Base-by-base conservation (phyloP, 2,329 filamentous ascomycete species). In the Massarina eburnea region DNA sequence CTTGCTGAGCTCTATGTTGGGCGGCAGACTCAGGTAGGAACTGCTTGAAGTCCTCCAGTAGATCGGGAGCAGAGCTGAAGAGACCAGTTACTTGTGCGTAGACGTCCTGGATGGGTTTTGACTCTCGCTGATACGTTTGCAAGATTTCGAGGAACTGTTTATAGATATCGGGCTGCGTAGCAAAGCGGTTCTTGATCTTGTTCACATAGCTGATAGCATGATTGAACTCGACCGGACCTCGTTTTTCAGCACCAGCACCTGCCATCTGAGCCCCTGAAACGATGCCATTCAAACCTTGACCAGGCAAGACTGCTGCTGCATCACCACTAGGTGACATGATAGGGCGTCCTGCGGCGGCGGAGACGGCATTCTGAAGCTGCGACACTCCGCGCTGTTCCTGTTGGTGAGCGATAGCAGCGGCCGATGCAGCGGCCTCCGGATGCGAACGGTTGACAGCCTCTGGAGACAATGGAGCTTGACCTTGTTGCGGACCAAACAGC, bases 151-250 rank as follows among this genome's bases (percentile, higher is more conserved):
- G 80, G 66, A 99, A 99, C 66, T 99, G 92, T 71, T 99, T 99
- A 76, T 99, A 99, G 52, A 99, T 97, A 68, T 99, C 94, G 6
- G 94, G 94, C 55, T 95, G 91, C 62, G 91, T 86, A 60, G 95
- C 87, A 72, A 97, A 99, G 35, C 94, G 92, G 67, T 97, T 99
- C 85, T 99, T 99, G 63, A 99, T 99, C 75, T 99, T 99, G 68
- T 99, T 99, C 43, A 99, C 94, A 64, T 99, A 99, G 69, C 91
- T 97, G 54, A 99, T 99, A 0, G 94, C 94, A 73, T 99, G 94
- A 67, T 99, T 99, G 71, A 99, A 99, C 66, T 99, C 94, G 15
- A 99, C 94, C 1, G 94, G 94, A 0, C 91, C 92, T 45, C 91
- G 84, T 66, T 94, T 95, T 70, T 95, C 91, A 67, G 61, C 60